phyloP scores from a whole-genome alignment of 2,329 filamentous ascomycete species.

The Sclerotinia glacialis region DNA sequence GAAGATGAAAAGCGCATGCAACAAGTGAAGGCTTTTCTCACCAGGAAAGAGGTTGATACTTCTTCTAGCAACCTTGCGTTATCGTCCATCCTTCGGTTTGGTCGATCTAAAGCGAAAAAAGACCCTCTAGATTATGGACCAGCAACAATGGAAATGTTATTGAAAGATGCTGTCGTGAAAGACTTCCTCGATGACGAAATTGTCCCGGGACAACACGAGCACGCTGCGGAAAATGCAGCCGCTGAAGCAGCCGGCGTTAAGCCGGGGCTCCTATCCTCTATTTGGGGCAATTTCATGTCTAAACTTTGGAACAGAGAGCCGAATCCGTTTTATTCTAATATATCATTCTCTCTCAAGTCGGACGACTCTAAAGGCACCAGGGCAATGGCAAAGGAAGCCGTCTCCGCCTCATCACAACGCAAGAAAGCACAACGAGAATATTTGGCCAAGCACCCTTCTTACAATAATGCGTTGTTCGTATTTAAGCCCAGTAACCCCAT shows the following conservation, averaged over 20 bases:
- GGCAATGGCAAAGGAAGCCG: constrained; percentile 85
- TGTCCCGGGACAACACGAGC: constrained; percentile 42
- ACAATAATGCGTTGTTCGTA: constrained; percentile 89
- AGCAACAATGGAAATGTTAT: constrained; percentile 89
- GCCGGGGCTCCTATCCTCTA: constrained; percentile 56
- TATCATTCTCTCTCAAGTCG: constrained; percentile 61
- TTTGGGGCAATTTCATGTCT: constrained; percentile 60
- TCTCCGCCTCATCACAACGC: constrained; percentile 75
- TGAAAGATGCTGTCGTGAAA: constrained; percentile 91
- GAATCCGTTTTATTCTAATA: constrained; percentile 90
- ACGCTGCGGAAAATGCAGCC: constrained; percentile 39
- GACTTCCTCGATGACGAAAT: constrained; percentile 85
- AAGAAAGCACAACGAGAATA: constrained; percentile 91
- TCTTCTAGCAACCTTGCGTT: constrained; percentile 73
- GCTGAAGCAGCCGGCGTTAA: constrained; percentile 44
- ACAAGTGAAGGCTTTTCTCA: constrained; percentile 91
- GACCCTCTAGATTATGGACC: constrained; percentile 91
- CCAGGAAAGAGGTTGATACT: constrained; percentile 79
- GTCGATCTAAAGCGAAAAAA: constrained; percentile 58
- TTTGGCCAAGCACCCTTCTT: constrained; percentile 77
- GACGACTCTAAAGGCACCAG: constrained; percentile 81
- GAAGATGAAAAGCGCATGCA: constrained; percentile 97
- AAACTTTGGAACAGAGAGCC: constrained; percentile 67
- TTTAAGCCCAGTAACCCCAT: constrained; percentile 77
- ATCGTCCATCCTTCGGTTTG: constrained; percentile 65